phyloP scores from a whole-genome alignment of 495 filamentous ascomycete genomes.

The Penicillium nucicola region DNA sequence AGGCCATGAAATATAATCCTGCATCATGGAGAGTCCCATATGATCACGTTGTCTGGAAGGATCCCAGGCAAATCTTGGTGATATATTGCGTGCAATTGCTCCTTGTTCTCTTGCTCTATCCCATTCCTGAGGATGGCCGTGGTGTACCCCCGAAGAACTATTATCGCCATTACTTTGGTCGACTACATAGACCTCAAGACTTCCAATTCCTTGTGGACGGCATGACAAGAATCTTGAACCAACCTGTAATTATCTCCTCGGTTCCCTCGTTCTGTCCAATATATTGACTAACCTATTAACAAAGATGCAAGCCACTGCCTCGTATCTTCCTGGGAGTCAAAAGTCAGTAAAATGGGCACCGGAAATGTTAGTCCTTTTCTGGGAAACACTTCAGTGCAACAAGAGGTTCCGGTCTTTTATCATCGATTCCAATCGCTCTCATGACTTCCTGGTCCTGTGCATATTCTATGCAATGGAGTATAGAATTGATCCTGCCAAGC shows the following conservation, averaged over 20 bases:
- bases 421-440: conserved; percentile 88
- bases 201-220: conserved; percentile 98
- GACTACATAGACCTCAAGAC: conserved; percentile 89
- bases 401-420: conserved; percentile 96
- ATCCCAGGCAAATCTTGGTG: conserved; percentile 87
- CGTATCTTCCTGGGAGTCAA: conserved; percentile 87
- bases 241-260: conserved; percentile 55
- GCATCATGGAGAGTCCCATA: conserved; percentile 93
- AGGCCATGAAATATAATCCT: conserved; percentile 96
- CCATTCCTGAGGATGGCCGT: conserved; percentile 73
- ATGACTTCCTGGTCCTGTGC: conserved; percentile 89
- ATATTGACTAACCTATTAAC: neutral
- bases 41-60: conserved; percentile 89
- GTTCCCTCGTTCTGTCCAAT: neutral
- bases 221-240: conserved; percentile 89
- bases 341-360: conserved; percentile 81
- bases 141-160: conserved; percentile 73
- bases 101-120: conserved; percentile 84
- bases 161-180: conserved; percentile 87
- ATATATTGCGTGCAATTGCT: conserved; percentile 90
- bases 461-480: conserved; percentile 91
- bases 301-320: conserved; percentile 76
- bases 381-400: conserved; percentile 97
- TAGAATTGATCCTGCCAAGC: conserved; percentile 79
- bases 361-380: conserved; percentile 97